Percentiles rank a stretch among this genome's conserved stretches.
phyloP scores from a whole-genome alignment of 83 land plant genomes.

The Picea engelmannii region DNA sequence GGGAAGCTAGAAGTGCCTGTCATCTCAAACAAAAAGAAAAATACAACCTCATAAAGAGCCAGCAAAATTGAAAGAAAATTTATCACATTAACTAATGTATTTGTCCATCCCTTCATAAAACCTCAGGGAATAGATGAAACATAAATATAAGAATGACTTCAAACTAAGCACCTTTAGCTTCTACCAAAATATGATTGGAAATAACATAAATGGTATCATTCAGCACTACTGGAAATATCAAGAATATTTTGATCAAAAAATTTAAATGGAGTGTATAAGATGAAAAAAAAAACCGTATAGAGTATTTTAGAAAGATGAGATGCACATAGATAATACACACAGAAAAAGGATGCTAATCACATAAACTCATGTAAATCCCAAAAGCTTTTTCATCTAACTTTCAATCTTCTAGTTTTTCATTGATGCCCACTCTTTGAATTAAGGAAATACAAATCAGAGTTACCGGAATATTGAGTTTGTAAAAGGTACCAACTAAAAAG shows the following conservation, averaged over 20 bases:
- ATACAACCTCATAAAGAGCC: neutral
- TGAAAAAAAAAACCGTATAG: neutral
- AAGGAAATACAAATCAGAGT: neutral
- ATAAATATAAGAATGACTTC: neutral
- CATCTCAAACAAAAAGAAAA: neutral
- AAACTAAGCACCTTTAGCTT: no score
- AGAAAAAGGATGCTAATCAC: neutral
- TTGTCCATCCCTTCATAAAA: neutral
- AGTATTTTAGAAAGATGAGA: neutral
- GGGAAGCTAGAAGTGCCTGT: constrained; percentile 78
- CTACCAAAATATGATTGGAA: neutral
- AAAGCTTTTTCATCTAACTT: neutral
- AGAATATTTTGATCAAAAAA: neutral
- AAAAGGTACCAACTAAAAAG: neutral
- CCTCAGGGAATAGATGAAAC: neutral
- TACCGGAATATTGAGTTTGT: neutral
- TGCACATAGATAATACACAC: neutral
- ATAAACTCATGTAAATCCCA: neutral
- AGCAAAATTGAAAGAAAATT: neutral
- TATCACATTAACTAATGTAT: neutral
- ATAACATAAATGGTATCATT: neutral
- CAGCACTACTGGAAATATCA: neutral
- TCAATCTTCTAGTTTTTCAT: neutral
- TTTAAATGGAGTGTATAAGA: neutral
- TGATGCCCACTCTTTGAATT: neutral